Evolutionary conservation across 306 rosid species (phyloP).

Genomic region (Gastrolobium bilobum): DNA sequence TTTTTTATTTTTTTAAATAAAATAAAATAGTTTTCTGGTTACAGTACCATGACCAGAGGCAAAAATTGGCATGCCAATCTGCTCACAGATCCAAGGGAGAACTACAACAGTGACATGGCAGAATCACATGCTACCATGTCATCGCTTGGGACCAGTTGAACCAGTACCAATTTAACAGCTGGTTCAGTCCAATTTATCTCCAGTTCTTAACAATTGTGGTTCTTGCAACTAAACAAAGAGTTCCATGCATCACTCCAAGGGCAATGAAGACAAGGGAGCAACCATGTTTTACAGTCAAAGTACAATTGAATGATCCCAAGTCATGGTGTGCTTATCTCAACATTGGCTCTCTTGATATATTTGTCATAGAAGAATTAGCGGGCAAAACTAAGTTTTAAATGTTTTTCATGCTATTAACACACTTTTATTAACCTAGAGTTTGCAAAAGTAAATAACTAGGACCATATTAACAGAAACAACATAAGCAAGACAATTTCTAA

Average conservation of each 20-base stretch:
- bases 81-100: neutral
- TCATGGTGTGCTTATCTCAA: neutral
- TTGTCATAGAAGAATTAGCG: neutral
- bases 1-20: too few relatives aligned
- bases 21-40: too few relatives aligned
- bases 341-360: conserved; percentile 11
- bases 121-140: neutral
- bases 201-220: neutral
- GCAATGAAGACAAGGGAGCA: neutral
- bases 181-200: neutral
- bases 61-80: neutral
- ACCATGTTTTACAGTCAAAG: neutral
- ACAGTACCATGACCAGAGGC: neutral
- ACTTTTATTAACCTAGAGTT: neutral
- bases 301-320: neutral
- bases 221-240: neutral
- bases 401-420: conserved; percentile 9
- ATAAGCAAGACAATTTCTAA: conserved; percentile 28
- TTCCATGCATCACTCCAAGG: neutral
- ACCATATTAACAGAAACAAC: conserved; percentile 18
- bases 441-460: conserved; percentile 32
- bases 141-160: neutral
- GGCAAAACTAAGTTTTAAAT: neutral
- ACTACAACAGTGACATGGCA: too few relatives aligned
- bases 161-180: neutral